A percentile compares a stretch with the other conserved stretches of the same genome.
Conservation (phyloP, 2,329 filamentous ascomycete species). For the Dothistroma pini region DNA sequence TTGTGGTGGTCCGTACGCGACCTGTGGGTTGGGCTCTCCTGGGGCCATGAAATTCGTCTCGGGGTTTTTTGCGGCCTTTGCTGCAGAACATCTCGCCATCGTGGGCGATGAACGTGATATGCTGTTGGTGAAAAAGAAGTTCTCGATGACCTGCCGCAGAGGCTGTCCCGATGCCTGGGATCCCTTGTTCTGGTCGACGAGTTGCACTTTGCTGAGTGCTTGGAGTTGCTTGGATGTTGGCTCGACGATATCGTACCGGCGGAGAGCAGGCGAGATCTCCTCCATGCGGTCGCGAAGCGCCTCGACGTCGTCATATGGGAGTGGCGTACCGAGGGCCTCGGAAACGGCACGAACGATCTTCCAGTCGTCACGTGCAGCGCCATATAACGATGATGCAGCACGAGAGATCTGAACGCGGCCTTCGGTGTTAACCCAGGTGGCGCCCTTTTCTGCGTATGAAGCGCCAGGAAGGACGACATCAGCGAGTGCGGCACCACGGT, state of each 20-base stretch:
- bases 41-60: slow-evolving; percentile 52
- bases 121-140: slow-evolving; percentile 98
- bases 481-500: slow-evolving; percentile 85
- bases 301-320: slow-evolving; percentile 92
- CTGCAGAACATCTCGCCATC: slow-evolving; percentile 95
- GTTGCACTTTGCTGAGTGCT: slow-evolving; percentile 83
- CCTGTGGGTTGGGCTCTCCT: slow-evolving; percentile 41
- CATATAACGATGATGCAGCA: slow-evolving; percentile 81
- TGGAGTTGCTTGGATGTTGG: slow-evolving; percentile 56
- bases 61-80: slow-evolving; percentile 64
- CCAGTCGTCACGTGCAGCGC: slow-evolving; percentile 93
- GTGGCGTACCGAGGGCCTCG: slow-evolving; percentile 81
- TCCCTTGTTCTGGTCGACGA: slow-evolving; percentile 95
- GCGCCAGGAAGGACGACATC: slow-evolving; percentile 92
- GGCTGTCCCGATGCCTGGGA: slow-evolving; percentile 66
- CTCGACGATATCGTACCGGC: slow-evolving; percentile 88
- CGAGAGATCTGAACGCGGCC: slow-evolving; percentile 93
- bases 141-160: slow-evolving; percentile 81
- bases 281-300: slow-evolving; percentile 87
- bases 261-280: slow-evolving; percentile 86
- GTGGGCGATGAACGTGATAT: slow-evolving; percentile 97
- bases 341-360: slow-evolving; percentile 94
- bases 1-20: slow-evolving; percentile 37
- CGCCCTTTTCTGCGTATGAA: slow-evolving; percentile 95
- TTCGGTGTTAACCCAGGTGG: slow-evolving; percentile 97